These are phyloP conservation scores for Teunomyces atbi DNA, from an alignment of 805 yeast genomes.

Conservation along the genomic window DNA sequence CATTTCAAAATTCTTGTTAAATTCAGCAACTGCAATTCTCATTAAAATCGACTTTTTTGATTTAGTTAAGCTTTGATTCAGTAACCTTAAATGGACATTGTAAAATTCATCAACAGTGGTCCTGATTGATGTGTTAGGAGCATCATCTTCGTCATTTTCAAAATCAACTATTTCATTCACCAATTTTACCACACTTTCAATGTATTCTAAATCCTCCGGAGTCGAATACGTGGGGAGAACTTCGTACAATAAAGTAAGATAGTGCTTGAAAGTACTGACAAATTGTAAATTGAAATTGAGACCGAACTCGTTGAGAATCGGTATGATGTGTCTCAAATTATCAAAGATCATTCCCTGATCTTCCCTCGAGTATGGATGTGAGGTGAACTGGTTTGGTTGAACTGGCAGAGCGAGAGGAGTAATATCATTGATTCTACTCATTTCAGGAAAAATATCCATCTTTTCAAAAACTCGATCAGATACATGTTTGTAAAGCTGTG, in stretches of 20 bases:
- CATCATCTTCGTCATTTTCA: conserved; percentile 21
- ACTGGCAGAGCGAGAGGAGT: not conserved
- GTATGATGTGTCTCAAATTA: conserved; percentile 19
- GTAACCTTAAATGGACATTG: conserved; percentile 21
- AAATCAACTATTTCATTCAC: conserved; percentile 27
- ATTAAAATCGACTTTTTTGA: conserved; percentile 24
- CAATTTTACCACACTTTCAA: conserved; percentile 17
- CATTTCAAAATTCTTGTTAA: conserved; percentile 2
- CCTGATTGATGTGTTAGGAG: conserved; percentile 14
- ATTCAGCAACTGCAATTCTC: conserved; percentile 25
- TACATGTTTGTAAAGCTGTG: conserved; percentile 11
- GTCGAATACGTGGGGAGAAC: conserved; percentile 17
- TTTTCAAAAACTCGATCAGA: conserved; percentile 14
- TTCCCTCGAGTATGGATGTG: conserved; percentile 12
- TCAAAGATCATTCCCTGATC: conserved; percentile 15
- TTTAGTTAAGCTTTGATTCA: conserved; percentile 3
- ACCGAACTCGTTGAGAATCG: conserved; percentile 26
- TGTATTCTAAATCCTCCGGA: conserved; percentile 20
- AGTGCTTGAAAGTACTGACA: conserved; percentile 22
- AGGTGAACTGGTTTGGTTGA: not conserved
- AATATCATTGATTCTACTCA: not conserved
- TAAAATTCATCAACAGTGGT: conserved; percentile 21
- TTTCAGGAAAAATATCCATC: conserved; percentile 19
- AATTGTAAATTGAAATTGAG: conserved; percentile 22
- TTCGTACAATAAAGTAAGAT: conserved; percentile 20